phyloP scores from a whole-genome alignment of 2,329 filamentous ascomycete species.

The Aureobasidium uvarum region DNA sequence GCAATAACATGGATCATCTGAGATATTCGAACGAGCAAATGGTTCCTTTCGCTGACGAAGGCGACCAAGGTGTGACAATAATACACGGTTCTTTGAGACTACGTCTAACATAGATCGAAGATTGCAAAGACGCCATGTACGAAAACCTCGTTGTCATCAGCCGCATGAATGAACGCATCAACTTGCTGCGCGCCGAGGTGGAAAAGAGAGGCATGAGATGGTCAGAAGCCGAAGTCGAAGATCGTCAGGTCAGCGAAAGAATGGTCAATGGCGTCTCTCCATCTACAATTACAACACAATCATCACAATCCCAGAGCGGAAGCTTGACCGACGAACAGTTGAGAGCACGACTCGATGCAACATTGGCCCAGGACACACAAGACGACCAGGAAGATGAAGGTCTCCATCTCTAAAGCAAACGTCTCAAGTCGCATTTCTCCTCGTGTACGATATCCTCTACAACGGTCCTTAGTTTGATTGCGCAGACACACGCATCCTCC shows the following conservation, averaged over 20 bases:
- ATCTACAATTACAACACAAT: constrained; percentile 7
- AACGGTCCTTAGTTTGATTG: not conserved
- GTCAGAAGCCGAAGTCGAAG: constrained; percentile 39
- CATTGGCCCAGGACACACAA: constrained; percentile 47
- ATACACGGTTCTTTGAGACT: not conserved
- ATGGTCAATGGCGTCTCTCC: constrained; percentile 22
- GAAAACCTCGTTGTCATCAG: constrained; percentile 66
- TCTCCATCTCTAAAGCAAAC: constrained; percentile 56
- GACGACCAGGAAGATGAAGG: constrained; percentile 53
- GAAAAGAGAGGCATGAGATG: constrained; percentile 59
- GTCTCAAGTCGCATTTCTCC: not conserved
- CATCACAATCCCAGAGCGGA: constrained; percentile 40
- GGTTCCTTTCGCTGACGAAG: constrained; percentile 62
- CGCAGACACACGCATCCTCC: not conserved
- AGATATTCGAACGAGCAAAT: constrained; percentile 72
- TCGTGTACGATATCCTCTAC: constrained; percentile 14
- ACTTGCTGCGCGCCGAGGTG: constrained; percentile 63
- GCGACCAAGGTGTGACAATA: constrained; percentile 47
- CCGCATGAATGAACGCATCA: constrained; percentile 65
- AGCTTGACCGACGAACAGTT: constrained; percentile 61
- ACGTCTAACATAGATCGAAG: constrained; percentile 38
- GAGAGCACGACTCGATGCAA: constrained; percentile 55
- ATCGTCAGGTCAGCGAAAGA: constrained; percentile 31
- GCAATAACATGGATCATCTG: constrained; percentile 71
- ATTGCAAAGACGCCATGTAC: constrained; percentile 70